Conservation (phyloP, 352 stramenopile species). For the Thraustochytrium sp. region DNA sequence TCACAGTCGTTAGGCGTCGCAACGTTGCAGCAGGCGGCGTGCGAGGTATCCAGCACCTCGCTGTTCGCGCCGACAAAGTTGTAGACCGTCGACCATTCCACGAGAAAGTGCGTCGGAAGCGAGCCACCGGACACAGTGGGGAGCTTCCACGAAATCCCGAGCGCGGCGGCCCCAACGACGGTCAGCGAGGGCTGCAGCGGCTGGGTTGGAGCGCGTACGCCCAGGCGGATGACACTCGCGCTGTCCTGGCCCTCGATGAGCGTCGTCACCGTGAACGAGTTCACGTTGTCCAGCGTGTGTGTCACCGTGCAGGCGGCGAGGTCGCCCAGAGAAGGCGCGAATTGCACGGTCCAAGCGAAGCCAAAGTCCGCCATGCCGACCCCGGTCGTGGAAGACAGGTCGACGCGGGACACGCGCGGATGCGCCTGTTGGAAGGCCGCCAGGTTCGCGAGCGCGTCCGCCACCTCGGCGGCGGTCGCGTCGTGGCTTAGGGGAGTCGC, state of each 20-base stretch:
- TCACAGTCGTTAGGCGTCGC: neutral
- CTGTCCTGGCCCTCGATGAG: neutral
- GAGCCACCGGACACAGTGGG: neutral
- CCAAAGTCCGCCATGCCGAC: constrained; percentile 53
- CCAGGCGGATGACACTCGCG: neutral
- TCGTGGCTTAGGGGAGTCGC: constrained; percentile 58
- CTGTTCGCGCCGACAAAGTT: neutral
- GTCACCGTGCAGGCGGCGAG: constrained; percentile 45
- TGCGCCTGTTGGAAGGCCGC: constrained; percentile 52
- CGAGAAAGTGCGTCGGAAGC: neutral
- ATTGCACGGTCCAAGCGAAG: constrained; percentile 71
- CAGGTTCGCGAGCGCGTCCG: constrained; percentile 59
- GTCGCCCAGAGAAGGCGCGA: constrained; percentile 57
- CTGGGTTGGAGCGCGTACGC: neutral
- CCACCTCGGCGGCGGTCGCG: constrained; percentile 57
- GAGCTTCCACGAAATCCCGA: constrained; percentile 18
- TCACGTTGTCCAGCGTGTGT: neutral
- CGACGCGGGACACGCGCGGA: neutral
- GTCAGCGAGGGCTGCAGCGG: neutral
- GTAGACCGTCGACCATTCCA: neutral
- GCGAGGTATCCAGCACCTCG: neutral
- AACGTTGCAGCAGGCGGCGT: neutral
- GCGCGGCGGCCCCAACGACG: neutral
- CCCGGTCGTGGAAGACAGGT: constrained; percentile 54
- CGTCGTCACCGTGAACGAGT: neutral